phyloP scores from a whole-genome alignment of 441 rosid species.

The Bocquillonia castaneifolia region DNA sequence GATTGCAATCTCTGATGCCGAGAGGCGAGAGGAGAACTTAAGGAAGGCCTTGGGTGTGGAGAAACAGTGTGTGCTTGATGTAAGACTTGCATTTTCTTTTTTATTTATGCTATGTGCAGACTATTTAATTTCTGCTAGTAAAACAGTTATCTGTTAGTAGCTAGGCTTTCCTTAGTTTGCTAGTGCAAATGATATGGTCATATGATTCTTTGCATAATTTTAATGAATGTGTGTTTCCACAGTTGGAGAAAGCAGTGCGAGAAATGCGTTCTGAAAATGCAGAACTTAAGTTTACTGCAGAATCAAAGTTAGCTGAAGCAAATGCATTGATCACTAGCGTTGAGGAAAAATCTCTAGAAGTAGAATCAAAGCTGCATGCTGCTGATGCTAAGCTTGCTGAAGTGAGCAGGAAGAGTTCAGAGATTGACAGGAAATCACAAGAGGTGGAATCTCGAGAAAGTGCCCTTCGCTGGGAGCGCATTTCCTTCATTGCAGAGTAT shows the following conservation, averaged over 20 bases:
- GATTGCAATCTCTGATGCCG: slow-evolving; percentile 63
- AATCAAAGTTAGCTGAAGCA: slow-evolving; percentile 84
- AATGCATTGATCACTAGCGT: slow-evolving; percentile 67
- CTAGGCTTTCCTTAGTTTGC: background rate
- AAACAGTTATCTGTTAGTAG: background rate
- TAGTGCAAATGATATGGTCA: background rate
- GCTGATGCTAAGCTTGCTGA: slow-evolving; percentile 95
- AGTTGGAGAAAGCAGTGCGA: slow-evolving; percentile 82
- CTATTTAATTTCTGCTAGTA: background rate
- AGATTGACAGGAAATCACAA: slow-evolving; percentile 66
- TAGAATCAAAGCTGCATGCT: slow-evolving; percentile 72
- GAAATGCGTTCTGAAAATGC: slow-evolving; percentile 87
- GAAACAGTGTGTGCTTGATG: slow-evolving; percentile 87
- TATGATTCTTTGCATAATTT: slow-evolving; percentile 10
- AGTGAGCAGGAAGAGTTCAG: slow-evolving; percentile 78
- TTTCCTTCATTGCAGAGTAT: slow-evolving; percentile 77
- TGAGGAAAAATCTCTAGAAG: slow-evolving; percentile 81
- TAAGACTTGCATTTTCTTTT: slow-evolving; percentile 34
- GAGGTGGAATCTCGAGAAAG: slow-evolving; percentile 76
- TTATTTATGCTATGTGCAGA: background rate
- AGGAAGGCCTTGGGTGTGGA: slow-evolving; percentile 85
- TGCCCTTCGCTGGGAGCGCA: slow-evolving; percentile 63
- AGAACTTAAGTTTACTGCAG: slow-evolving; percentile 83
- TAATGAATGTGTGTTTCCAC: slow-evolving; percentile 26
- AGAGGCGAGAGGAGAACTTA: slow-evolving; percentile 75